These are phyloP conservation scores for Colletotrichum costaricense DNA, from an alignment of 2,329 filamentous ascomycete species.

Conservation along the genomic window DNA sequence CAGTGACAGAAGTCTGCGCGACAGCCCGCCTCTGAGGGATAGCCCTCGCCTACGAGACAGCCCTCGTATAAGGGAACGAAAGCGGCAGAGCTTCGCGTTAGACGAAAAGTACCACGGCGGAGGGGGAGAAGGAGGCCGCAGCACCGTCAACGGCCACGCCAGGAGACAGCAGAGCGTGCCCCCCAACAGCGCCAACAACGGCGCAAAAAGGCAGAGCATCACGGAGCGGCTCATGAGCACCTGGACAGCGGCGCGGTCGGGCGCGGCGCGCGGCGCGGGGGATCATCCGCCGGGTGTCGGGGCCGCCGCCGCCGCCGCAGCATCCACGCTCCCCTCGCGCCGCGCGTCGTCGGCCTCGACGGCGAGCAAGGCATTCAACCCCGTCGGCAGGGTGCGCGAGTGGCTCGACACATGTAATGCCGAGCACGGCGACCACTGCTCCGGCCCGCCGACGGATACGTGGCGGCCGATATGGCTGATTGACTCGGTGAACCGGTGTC, in stretches of 20 bases:
- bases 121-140: neutral
- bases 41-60: slow-evolving; percentile 33
- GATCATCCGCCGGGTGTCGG: no score
- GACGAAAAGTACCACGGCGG: slow-evolving; percentile 18
- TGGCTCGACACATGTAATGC: slow-evolving; percentile 57
- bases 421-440: slow-evolving; percentile 55
- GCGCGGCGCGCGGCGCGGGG: no score
- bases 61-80: slow-evolving; percentile 37
- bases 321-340: slow-evolving; percentile 25
- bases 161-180: slow-evolving; percentile 16
- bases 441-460: slow-evolving; percentile 41
- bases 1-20: slow-evolving; percentile 31
- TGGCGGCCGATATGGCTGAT: slow-evolving; percentile 56
- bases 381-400: slow-evolving; percentile 51
- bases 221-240: slow-evolving; percentile 50
- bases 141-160: slow-evolving; percentile 13
- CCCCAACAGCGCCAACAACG: slow-evolving; percentile 20
- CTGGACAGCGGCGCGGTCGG: slow-evolving; percentile 25
- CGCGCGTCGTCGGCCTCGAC: slow-evolving; percentile 37
- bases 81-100: slow-evolving; percentile 36
- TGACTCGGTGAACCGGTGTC: slow-evolving; percentile 51
- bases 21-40: slow-evolving; percentile 38
- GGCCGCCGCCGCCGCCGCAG: neutral
- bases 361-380: slow-evolving; percentile 43
- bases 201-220: slow-evolving; percentile 52